Percentiles rank a stretch among this genome's conserved stretches.
Conservation (phyloP, 495 filamentous ascomycete species). For the Xylaria longipes region DNA sequence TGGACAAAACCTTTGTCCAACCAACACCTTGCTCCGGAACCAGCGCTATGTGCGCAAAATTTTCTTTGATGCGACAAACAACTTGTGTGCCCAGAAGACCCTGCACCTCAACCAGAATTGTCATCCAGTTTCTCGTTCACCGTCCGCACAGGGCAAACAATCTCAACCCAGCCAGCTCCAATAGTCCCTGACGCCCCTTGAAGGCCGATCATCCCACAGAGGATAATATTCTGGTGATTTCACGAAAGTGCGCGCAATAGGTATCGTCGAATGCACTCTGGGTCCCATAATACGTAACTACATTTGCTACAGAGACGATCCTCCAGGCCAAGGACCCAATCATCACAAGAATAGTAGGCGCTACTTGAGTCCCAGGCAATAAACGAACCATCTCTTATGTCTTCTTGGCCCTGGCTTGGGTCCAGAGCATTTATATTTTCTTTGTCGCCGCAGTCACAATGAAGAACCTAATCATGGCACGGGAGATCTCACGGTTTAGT, state of each 20-base stretch:
- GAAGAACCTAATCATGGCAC: too few species aligned
- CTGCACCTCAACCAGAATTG: neutral
- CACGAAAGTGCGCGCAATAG: neutral
- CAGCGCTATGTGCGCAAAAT: neutral
- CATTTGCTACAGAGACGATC: neutral
- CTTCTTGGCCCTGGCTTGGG: too few species aligned
- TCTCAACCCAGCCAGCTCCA: neutral
- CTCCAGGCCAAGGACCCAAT: too few species aligned
- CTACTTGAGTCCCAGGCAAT: too few species aligned
- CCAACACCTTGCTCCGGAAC: neutral
- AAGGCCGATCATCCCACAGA: too few species aligned
- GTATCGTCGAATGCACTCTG: neutral
- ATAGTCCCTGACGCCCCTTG: neutral
- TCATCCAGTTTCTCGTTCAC: neutral
- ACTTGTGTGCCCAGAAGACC: neutral
- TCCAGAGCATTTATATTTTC: too few species aligned
- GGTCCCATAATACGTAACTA: neutral
- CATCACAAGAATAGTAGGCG: too few species aligned
- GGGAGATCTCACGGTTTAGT: too few species aligned
- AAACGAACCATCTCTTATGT: too few species aligned
- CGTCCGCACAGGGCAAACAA: neutral
- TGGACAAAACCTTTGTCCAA: neutral
- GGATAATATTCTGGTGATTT: too few species aligned
- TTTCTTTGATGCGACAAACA: neutral
- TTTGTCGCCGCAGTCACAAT: too few species aligned